Base-by-base conservation (phyloP, 208 protist species). In the Crithidia bombi region DNA sequence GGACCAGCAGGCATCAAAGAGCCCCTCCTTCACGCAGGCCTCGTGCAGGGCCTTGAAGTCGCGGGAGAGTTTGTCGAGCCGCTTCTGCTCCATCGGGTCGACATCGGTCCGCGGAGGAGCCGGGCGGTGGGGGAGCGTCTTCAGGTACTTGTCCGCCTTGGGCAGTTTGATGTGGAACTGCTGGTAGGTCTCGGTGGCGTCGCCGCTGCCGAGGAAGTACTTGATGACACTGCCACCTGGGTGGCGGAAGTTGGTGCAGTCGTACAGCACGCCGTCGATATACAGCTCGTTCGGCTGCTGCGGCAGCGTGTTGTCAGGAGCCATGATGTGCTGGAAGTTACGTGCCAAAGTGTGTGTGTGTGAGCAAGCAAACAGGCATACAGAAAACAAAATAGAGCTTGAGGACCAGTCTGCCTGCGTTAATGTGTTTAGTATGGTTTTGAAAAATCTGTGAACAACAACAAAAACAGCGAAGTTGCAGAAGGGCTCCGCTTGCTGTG, bases 191-290 rank as follows among this genome's bases (percentile, higher is more conserved):
- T 89, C 79, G 4, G 86, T 90, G 6, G 89, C 89, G 55, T 94
- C 89, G 15, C 83, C 82, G 47, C 54, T 74, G 38, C 85, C 83
- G 32, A 77, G 51, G 68, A 66, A 86, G 72, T 84, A 92, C 56
- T 73, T 81, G 58, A 89, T 73, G 35, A 94, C 69, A 50, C 73
- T 82, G 46, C 89, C 89, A 23, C 89, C 89, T 0, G 89, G 86
- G 54, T 91, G 89, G 14, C 73, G 69, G 65, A 94, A 85, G 51
- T 81, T 66, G 35, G 54, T 67, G 71, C 82, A 85, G 65, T 94
- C 89, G 65, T 94, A 94, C 25, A 91, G 74, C 6, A 57, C 32
- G 50, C 85, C 89, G 56, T 81, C 63, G 36, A 94, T 94, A 30
- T 82, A 44, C 33, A 94, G 43, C 65, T 94, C 89, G 49, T 85